phyloP scores from a whole-genome alignment of 352 stramenopile genomes.

The Phytophthora boehmeriae region DNA sequence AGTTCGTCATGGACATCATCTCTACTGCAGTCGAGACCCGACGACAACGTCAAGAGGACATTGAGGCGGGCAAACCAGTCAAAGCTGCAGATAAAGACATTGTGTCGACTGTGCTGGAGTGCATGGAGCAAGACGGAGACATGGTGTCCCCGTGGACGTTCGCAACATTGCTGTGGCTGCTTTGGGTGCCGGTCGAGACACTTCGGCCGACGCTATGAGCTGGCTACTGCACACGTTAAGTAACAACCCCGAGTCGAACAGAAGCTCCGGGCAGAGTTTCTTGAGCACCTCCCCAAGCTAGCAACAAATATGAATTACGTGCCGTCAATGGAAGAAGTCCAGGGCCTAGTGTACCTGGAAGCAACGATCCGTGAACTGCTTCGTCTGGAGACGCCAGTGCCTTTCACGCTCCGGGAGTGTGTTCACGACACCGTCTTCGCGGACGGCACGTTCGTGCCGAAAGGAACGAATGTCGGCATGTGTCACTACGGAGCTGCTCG shows the following conservation, averaged over 20 bases:
- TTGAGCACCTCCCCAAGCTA: conserved; percentile 44
- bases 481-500: conserved; percentile 59
- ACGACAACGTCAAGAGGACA: conserved; percentile 17
- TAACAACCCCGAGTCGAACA: conserved; percentile 50
- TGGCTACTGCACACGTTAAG: conserved; percentile 76
- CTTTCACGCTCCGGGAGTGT: conserved; percentile 37
- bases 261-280: conserved; percentile 51
- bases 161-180: conserved; percentile 73
- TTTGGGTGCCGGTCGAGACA: conserved; percentile 70
- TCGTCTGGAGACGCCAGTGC: conserved; percentile 59
- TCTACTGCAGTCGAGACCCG: conserved; percentile 31
- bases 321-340: conserved; percentile 53
- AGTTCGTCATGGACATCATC: conserved; percentile 50
- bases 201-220: conserved; percentile 51
- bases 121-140: conserved; percentile 30
- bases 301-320: conserved; percentile 21
- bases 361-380: conserved; percentile 68
- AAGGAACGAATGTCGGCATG: conserved; percentile 54
- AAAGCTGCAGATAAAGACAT: conserved; percentile 24
- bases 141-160: conserved; percentile 40
- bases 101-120: conserved; percentile 39
- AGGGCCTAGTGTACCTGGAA: conserved; percentile 59
- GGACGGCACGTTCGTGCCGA: conserved; percentile 71
- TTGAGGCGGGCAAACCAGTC: conserved; percentile 14
- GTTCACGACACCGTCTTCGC: conserved; percentile 54